phyloP scores from a whole-genome alignment of 2,329 filamentous ascomycete genomes.

The Teratosphaeria epicoccoides region DNA sequence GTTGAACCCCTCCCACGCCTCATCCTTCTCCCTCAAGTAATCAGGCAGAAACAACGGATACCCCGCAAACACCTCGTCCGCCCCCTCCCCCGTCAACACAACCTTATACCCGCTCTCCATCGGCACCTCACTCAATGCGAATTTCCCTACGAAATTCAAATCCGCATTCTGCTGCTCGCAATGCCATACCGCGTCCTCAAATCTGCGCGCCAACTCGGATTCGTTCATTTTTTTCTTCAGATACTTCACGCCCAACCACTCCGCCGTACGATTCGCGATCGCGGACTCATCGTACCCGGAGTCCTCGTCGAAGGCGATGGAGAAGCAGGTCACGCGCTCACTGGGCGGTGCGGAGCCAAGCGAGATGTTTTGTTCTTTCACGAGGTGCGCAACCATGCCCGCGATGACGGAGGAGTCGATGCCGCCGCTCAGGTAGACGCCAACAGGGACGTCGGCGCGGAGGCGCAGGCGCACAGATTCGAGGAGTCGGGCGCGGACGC shows the following conservation, averaged over 20 bases:
- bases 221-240: constrained; percentile 36
- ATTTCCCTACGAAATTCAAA: constrained; percentile 44
- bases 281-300: constrained; percentile 41
- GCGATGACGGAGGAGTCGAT: constrained; percentile 49
- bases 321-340: constrained; percentile 38
- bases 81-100: constrained; percentile 37
- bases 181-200: constrained; percentile 38
- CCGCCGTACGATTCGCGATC: constrained; percentile 38
- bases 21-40: constrained; percentile 41
- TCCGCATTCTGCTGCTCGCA: constrained; percentile 39
- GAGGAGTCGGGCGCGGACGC: constrained; percentile 40
- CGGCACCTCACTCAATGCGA: constrained; percentile 38
- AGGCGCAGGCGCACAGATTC: constrained; percentile 45
- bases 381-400: constrained; percentile 45
- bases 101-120: constrained; percentile 42
- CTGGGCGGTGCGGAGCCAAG: constrained; percentile 36
- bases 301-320: constrained; percentile 42
- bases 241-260: constrained; percentile 38
- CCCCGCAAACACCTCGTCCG: constrained; percentile 37
- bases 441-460: constrained; percentile 48
- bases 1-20: constrained; percentile 15
- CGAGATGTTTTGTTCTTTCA: constrained; percentile 35
- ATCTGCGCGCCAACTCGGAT: constrained; percentile 31
- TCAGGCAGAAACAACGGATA: constrained; percentile 40
- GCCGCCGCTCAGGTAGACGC: constrained; percentile 47